Conservation (phyloP, 768 basidiomycete genomes). For the Trametes sanguinea region DNA sequence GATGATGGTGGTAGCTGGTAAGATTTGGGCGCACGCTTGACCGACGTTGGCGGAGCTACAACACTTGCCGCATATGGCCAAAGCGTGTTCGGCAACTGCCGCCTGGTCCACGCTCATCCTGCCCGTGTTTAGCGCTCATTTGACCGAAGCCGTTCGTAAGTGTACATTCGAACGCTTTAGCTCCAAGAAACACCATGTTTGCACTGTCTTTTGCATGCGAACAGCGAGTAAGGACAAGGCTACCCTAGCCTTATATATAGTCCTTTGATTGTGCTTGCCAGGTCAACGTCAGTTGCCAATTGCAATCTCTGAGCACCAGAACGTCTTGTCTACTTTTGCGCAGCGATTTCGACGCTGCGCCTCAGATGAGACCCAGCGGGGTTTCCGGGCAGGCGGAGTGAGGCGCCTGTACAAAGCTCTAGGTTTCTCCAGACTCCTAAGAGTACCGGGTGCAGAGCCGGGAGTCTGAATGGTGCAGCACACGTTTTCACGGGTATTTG, state of each 20-base stretch:
- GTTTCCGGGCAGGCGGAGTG: not conserved
- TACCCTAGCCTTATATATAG: no score
- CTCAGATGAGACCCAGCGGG: not conserved
- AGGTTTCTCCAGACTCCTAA: not conserved
- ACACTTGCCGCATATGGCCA: conserved; percentile 16
- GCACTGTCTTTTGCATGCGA: no score
- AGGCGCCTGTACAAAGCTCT: not conserved
- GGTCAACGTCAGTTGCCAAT: no score
- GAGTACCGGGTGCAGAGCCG: not conserved
- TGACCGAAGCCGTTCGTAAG: no score
- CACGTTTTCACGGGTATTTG: not conserved
- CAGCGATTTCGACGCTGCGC: not conserved
- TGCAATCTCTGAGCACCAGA: no score
- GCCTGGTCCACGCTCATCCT: not conserved
- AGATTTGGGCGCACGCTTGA: conserved; percentile 10
- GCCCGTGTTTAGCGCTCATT: no score
- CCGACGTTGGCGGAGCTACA: conserved; percentile 21
- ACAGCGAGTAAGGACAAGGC: no score
- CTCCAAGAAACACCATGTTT: no score
- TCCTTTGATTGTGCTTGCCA: no score
- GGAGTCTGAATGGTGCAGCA: not conserved
- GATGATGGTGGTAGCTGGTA: conserved; percentile 13
- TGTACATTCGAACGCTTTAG: no score
- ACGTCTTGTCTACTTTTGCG: no score
- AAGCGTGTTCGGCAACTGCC: conserved; percentile 3